phyloP scores from a whole-genome alignment of 2,329 filamentous ascomycete genomes.

The Colletotrichum sp. region DNA sequence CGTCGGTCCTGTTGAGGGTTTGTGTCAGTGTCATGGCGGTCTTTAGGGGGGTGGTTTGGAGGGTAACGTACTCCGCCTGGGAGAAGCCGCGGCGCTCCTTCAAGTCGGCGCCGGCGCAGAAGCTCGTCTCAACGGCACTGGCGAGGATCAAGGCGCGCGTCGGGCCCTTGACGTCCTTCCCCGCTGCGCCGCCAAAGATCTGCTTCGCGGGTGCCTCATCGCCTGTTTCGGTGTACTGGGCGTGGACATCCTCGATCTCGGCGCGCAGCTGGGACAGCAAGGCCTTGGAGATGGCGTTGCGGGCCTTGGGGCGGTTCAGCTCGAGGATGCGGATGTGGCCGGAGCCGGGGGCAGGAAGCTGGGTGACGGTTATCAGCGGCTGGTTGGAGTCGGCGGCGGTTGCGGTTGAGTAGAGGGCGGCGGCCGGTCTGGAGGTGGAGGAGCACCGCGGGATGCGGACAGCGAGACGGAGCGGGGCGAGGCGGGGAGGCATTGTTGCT shows the following conservation, averaged over 20 bases:
- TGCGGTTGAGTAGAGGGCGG: slow-evolving; percentile 47
- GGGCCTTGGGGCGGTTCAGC: slow-evolving; percentile 81
- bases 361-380: slow-evolving; percentile 71
- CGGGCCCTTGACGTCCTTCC: slow-evolving; percentile 51
- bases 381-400: slow-evolving; percentile 37
- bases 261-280: slow-evolving; percentile 75
- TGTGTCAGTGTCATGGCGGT: background rate
- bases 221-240: slow-evolving; percentile 58
- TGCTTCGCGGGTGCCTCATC: slow-evolving; percentile 51
- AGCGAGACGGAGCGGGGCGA: slow-evolving; percentile 23
- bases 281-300: slow-evolving; percentile 88
- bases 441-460: slow-evolving; percentile 23
- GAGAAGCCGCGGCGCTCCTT: slow-evolving; percentile 85
- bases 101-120: slow-evolving; percentile 93
- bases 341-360: slow-evolving; percentile 77
- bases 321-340: slow-evolving; percentile 89
- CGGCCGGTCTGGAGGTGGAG: background rate
- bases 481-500: slow-evolving; percentile 36
- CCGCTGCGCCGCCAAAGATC: slow-evolving; percentile 51
- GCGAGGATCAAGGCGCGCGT: slow-evolving; percentile 86
- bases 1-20: slow-evolving; percentile 64
- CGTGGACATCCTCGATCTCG: slow-evolving; percentile 75
- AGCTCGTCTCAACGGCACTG: slow-evolving; percentile 83
- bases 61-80: slow-evolving; percentile 70
- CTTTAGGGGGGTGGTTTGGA: background rate